Evolutionary conservation across 129 eudicot species (phyloP), one percentile per base, ranked within the genome.

Genomic region (Kitagawia praeruptora): DNA sequence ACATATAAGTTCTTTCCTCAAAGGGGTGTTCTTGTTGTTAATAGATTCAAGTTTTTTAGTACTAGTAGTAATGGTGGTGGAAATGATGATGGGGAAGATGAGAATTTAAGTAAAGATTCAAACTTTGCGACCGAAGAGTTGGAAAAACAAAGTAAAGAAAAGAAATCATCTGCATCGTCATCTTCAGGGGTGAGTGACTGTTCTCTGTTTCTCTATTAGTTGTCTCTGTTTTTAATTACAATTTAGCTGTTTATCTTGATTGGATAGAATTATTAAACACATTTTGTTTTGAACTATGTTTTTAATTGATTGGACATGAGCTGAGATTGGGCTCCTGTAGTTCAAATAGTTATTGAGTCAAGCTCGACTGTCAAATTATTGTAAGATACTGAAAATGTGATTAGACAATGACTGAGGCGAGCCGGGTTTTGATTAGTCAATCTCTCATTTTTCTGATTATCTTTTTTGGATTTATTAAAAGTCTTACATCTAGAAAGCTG

Each of bases 81-180:
- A 77, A 77, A 77, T 8, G 77, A 53, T 78, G 86, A 85, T 1
- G 89, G 76, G 27, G 86, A 88, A 54, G 88, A 83, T 16, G 81
- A 47, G 8, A 85, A 85, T 63, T n/a, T 34, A 80, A 69, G n/a
- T 69, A 90, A 83, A 45, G 89, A 86, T 75, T 86, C 96, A 23
- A 91, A 85, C 80, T 81, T 93, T 86, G 97, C 88, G 31, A 91
- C 93, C 21, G 79, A 81, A 76, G 86, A 75, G 54, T 83, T 54
- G 21, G 75, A 41, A 5, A 75, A 3, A 47, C 53, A 34, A 14
- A 41, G 51, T 46, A 76, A 27, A 34, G 82, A 81, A 38, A 66
- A 34, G 15, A 85, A 83, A 69, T 80, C 88, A 46, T 82, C 87
- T 73, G 41, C 83, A 69, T 81, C 95, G 45, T 39, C 75, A 72